Percentiles rank a stretch among this genome's conserved stretches.
phyloP scores from a whole-genome alignment of 345 rosid genomes.

The Citrus cavaleriei region DNA sequence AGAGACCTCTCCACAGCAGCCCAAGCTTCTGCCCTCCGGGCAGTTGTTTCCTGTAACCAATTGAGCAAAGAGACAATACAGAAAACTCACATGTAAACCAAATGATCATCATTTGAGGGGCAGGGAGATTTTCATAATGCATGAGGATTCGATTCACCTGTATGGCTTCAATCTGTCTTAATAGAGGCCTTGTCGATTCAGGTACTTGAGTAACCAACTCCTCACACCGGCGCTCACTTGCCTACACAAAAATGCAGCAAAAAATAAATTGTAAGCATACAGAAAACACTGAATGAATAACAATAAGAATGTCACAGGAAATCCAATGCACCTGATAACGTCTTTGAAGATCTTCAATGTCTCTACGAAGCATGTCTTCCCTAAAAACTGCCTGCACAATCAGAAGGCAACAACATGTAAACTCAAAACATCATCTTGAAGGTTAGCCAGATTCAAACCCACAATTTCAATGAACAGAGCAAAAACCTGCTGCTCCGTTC shows the following conservation, averaged over 20 bases:
- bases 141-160: constrained; percentile 50
- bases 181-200: constrained; percentile 96
- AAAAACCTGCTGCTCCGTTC: constrained; percentile 93
- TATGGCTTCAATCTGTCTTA: constrained; percentile 97
- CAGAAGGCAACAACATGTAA: constrained; percentile 10
- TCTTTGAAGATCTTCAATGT: constrained; percentile 85
- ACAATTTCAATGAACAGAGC: constrained; percentile 12
- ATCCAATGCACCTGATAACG: constrained; percentile 73
- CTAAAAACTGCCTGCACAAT: constrained; percentile 62
- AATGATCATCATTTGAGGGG: background rate
- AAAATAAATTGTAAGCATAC: constrained; percentile 8
- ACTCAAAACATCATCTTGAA: constrained; percentile 6
- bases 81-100: constrained; percentile 7
- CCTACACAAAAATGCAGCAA: constrained; percentile 38
- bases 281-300: background rate
- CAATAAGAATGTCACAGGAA: constrained; percentile 4
- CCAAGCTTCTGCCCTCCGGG: constrained; percentile 97
- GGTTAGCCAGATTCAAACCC: constrained; percentile 5
- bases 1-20: constrained; percentile 94
- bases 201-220: constrained; percentile 97
- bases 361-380: constrained; percentile 79
- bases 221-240: constrained; percentile 98
- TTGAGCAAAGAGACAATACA: constrained; percentile 14
- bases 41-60: constrained; percentile 69
- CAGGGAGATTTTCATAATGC: background rate